Evolutionary conservation across 108 stramenopile genomes (phyloP).

Genomic region (Stephanodiscus minutulus): DNA sequence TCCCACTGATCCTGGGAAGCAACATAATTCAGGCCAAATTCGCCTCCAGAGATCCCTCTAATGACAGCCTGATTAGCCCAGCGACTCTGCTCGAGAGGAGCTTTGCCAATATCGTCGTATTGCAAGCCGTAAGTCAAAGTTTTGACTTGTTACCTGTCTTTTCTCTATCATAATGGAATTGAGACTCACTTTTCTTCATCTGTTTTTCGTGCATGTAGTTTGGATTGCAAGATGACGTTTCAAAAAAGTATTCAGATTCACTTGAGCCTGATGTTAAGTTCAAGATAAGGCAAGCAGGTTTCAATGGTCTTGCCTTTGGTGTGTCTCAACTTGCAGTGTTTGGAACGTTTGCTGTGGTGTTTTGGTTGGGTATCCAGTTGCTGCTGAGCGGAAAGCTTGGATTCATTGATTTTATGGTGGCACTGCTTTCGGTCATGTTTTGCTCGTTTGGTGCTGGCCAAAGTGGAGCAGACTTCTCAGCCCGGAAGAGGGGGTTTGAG

Average conservation of each 20-base stretch:
- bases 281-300: constrained; percentile 41
- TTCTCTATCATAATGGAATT: too few species aligned
- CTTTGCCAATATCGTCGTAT: constrained; percentile 35
- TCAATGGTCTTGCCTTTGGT: constrained; percentile 42
- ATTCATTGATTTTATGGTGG: constrained; percentile 47
- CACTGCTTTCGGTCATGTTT: constrained; percentile 50
- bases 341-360: constrained; percentile 43
- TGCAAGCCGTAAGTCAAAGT: background rate
- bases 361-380: constrained; percentile 42
- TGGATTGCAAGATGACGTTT: constrained; percentile 42
- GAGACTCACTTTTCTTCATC: too few species aligned
- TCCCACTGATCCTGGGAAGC: constrained; percentile 37
- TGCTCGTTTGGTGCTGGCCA: constrained; percentile 49
- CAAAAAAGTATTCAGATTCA: constrained; percentile 34
- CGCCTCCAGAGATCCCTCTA: constrained; percentile 6
- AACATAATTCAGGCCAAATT: constrained; percentile 22
- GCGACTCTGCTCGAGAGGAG: constrained; percentile 34
- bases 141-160: too few species aligned
- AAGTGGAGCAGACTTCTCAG: constrained; percentile 39
- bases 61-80: constrained; percentile 1
- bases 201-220: constrained; percentile 31
- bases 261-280: constrained; percentile 25
- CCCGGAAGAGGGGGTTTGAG: constrained; percentile 37
- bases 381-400: constrained; percentile 26
- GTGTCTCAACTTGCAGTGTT: constrained; percentile 42